Percentiles rank a stretch among this genome's conserved stretches.
Evolutionary conservation across 768 basidiomycete species (phyloP).

Genomic region (Xerocomus brunneocitrinus): DNA sequence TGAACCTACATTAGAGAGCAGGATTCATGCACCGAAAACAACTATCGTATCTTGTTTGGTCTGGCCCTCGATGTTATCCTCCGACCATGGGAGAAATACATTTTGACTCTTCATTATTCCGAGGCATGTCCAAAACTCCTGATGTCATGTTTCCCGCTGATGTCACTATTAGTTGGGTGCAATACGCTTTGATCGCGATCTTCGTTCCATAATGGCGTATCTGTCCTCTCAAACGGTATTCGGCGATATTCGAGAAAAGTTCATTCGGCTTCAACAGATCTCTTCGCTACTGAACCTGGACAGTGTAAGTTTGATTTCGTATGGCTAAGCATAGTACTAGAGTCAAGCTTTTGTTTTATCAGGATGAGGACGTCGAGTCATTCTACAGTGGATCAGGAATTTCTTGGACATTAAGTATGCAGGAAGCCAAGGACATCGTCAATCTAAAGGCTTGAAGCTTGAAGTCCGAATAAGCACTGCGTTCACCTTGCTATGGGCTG

Average conservation of each 20-base stretch:
- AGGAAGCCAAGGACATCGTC: constrained; percentile 70
- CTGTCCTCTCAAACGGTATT: constrained; percentile 85
- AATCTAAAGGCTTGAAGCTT: constrained; percentile 42
- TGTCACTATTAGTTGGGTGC: constrained; percentile 70
- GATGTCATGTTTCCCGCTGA: background rate
- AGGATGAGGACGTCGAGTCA: constrained; percentile 94
- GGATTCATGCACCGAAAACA: constrained; percentile 84
- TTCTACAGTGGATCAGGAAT: constrained; percentile 94
- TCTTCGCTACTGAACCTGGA: constrained; percentile 89
- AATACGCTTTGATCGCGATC: constrained; percentile 89
- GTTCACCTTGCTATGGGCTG: background rate
- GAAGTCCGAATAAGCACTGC: background rate
- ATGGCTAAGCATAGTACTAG: background rate
- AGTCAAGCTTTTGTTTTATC: constrained; percentile 3
- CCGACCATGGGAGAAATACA: constrained; percentile 92
- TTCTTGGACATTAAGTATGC: constrained; percentile 74
- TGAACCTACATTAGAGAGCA: constrained; percentile 27
- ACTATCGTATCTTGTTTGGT: constrained; percentile 82
- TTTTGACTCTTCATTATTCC: constrained; percentile 76
- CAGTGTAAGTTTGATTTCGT: constrained; percentile 37
- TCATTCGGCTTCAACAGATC: constrained; percentile 87
- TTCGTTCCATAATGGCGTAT: constrained; percentile 78
- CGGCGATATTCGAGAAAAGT: constrained; percentile 90
- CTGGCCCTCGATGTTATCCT: constrained; percentile 83
- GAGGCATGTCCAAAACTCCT: constrained; percentile 51